Evolutionary conservation across 2,329 filamentous ascomycete genomes (phyloP).

Genomic region (Diaporthe eres): DNA sequence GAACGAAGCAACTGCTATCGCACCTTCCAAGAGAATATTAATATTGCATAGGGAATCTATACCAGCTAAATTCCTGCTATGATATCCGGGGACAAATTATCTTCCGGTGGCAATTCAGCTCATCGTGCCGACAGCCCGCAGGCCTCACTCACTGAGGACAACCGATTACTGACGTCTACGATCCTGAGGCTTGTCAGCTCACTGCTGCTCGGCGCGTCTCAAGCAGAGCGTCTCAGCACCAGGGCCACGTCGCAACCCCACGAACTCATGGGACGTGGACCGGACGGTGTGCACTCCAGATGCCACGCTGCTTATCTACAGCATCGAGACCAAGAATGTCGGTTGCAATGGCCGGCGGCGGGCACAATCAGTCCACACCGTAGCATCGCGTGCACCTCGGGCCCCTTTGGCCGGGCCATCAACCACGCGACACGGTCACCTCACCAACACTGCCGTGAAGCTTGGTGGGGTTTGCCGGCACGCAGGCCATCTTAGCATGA

Average conservation of each 20-base stretch:
- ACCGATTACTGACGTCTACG: not conserved
- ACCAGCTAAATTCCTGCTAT: not conserved
- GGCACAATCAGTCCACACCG: not conserved
- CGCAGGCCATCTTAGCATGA: conserved; percentile 14
- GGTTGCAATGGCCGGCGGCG: conserved; percentile 7
- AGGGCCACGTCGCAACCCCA: conserved; percentile 20
- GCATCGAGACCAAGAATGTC: not conserved
- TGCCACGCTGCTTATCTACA: not conserved
- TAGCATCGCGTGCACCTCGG: conserved; percentile 7
- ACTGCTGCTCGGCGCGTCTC: conserved; percentile 27
- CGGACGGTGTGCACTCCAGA: conserved; percentile 2
- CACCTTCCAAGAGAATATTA: not conserved
- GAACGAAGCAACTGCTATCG: not conserved
- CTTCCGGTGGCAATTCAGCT: not conserved
- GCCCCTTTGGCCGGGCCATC: not conserved
- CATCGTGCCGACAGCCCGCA: not conserved
- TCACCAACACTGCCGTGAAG: conserved; percentile 7
- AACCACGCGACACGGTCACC: conserved; percentile 14
- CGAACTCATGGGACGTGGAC: conserved; percentile 2
- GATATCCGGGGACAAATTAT: not conserved
- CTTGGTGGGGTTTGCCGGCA: conserved; percentile 3
- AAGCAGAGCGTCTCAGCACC: conserved; percentile 3
- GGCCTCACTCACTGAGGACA: not conserved
- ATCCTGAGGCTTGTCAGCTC: not conserved
- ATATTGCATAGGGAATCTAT: not conserved